These are phyloP conservation scores for Yamadazyma laniorum DNA, from an alignment of 805 yeast genomes.

Conservation along the genomic window DNA sequence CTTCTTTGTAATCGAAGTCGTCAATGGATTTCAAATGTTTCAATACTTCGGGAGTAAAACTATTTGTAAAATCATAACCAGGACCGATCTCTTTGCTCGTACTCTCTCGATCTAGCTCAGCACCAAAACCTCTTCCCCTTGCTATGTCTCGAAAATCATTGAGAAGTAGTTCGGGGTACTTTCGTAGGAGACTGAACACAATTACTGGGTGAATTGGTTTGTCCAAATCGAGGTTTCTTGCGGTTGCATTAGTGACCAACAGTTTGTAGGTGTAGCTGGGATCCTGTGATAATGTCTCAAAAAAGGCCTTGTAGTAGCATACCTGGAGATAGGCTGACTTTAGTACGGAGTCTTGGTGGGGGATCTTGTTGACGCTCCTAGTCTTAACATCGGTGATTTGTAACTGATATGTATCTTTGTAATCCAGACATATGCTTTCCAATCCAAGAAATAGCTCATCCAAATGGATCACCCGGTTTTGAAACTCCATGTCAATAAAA, in stretches of 20 bases:
- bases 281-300: conserved; percentile 33
- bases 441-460: conserved; percentile 19
- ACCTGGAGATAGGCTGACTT: conserved; percentile 57
- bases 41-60: conserved; percentile 10
- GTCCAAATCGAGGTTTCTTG: conserved; percentile 49
- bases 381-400: conserved; percentile 58
- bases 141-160: conserved; percentile 47
- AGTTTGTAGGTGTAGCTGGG: conserved; percentile 35
- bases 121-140: conserved; percentile 43
- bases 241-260: conserved; percentile 45
- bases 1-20: conserved; percentile 16
- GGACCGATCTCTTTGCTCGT: too few relatives aligned
- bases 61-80: conserved; percentile 7
- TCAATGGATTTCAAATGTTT: conserved; percentile 15
- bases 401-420: conserved; percentile 14
- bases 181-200: conserved; percentile 36
- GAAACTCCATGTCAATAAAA: conserved; percentile 15
- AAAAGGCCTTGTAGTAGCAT: conserved; percentile 52
- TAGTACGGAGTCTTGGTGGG: conserved; percentile 50
- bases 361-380: conserved; percentile 42
- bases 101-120: conserved; percentile 2
- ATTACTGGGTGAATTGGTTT: conserved; percentile 44
- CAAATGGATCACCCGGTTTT: conserved; percentile 22
- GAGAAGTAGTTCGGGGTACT: conserved; percentile 32
- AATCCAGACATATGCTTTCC: conserved; percentile 12